phyloP scores from a whole-genome alignment of 805 yeast genomes.

The Vanderwaltozyma yarrowii region DNA sequence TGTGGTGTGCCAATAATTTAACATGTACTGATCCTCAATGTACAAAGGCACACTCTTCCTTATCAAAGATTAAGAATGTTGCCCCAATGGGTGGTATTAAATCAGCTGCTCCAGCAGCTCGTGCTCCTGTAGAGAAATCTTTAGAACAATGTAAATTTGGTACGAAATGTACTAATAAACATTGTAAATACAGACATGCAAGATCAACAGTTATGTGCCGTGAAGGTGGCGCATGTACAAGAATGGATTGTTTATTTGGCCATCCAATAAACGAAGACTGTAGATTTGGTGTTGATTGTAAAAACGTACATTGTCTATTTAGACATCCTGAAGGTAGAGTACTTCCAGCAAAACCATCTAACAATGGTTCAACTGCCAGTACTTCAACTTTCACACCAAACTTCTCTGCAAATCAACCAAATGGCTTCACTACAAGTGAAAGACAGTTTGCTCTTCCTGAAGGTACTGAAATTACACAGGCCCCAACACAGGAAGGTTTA shows the following conservation, averaged over 20 bases:
- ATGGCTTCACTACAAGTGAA: constrained; percentile 33
- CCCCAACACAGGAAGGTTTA: constrained; percentile 37
- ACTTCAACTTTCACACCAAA: constrained; percentile 26
- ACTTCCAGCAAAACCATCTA: constrained; percentile 18
- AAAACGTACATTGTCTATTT: constrained; percentile 59
- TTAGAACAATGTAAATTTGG: constrained; percentile 82
- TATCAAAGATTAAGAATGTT: constrained; percentile 37
- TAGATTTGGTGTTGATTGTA: constrained; percentile 69
- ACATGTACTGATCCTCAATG: constrained; percentile 54
- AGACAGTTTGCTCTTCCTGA: constrained; percentile 74
- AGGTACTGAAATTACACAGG: constrained; percentile 60
- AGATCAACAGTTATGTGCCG: constrained; percentile 64
- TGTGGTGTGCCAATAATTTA: constrained; percentile 71
- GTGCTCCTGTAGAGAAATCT: constrained; percentile 35
- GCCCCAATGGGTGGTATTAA: constrained; percentile 20
- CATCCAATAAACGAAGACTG: constrained; percentile 78
- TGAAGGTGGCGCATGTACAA: constrained; percentile 66
- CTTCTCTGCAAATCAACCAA: no score
- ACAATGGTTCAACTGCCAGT: constrained; percentile 19
- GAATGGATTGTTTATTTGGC: constrained; percentile 71
- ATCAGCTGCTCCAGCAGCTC: constrained; percentile 5
- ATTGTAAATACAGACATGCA: constrained; percentile 82
- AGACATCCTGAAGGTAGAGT: constrained; percentile 76
- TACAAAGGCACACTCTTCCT: constrained; percentile 74
- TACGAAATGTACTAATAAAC: constrained; percentile 59